Base-by-base conservation (phyloP, 352 stramenopile genomes). In the Globisporangium camurandrum region DNA sequence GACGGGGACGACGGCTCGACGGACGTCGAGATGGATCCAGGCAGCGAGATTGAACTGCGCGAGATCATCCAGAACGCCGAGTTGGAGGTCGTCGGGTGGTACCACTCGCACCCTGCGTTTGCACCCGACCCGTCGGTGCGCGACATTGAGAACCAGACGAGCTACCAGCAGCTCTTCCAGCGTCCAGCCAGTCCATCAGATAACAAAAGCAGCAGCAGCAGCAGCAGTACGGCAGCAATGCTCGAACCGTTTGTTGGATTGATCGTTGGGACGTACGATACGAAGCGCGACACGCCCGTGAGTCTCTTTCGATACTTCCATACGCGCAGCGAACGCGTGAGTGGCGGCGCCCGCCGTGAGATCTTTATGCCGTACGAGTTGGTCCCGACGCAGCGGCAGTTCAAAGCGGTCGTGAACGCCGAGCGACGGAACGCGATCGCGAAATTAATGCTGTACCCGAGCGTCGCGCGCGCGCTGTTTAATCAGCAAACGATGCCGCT, bases 21-120 rank as follows among this genome's bases (percentile, higher is more conserved):
- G 20, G 93, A 98, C 59, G 93, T 97, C 7, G 93, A 98, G 54
- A 97, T 98, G 88, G 92, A 98, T 56, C 91, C 93, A 9, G 85
- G 75, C 7, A 92, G 72, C 44, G 88, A 98, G 59, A 92, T 98
- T 51, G 75, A 95, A 48, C 59, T 96, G 38, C 82, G 87, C 28
- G 83, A 94, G 23, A 91, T 93, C 38, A 97, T 98, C 61, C 56
- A 80, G 55, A 84, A 93, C 36, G 75, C 88, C 2, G 67, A 91
- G 46, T 57, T 98, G 4, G 81, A 93, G 49, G 87, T 97, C 39
- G 88, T 97, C 4, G 93, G 93, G 4, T 98, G 93, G 93, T 98
- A 98, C 53, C 93, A 98, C 63, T 96, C 82, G 9, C 92, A 98
- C 61, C 93, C 93, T 12, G 82, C 75, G 24, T 98, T 98, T 67